These are phyloP conservation scores for Schizophyllum commune DNA, from an alignment of 1,284 basidiomycete species.

Conservation along the genomic window DNA sequence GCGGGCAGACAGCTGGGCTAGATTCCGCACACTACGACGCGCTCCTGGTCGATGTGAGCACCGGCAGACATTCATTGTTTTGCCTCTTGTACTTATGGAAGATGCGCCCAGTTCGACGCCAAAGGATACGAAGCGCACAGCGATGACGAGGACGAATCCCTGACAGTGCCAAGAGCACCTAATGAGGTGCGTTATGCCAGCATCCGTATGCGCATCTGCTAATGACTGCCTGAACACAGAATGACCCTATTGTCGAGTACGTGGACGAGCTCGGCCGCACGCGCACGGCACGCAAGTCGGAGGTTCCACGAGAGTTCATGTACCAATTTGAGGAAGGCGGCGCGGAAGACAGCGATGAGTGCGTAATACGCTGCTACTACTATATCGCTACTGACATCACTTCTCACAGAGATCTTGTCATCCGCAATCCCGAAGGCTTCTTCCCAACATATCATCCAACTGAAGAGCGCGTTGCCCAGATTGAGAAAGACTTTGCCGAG, in stretches of 20 bases:
- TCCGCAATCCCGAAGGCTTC: conserved; percentile 63
- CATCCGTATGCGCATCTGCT: too few relatives aligned
- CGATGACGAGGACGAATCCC: conserved; percentile 68
- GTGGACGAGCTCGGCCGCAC: conserved; percentile 81
- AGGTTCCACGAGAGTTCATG: conserved; percentile 65
- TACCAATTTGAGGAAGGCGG: conserved; percentile 26
- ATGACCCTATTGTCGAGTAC: conserved; percentile 78
- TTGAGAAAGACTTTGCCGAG: conserved; percentile 71
- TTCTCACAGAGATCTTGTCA: conserved; percentile 44
- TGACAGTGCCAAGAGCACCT: conserved; percentile 44
- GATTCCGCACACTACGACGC: conserved; percentile 70
- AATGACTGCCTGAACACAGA: conserved; percentile 18
- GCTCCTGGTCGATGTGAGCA: conserved; percentile 77
- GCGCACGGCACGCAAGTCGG: conserved; percentile 60
- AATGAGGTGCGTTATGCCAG: conserved; percentile 28
- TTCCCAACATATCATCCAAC: conserved; percentile 86
- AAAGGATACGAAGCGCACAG: conserved; percentile 61
- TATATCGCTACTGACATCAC: conserved; percentile 3
- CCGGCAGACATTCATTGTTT: conserved; percentile 1
- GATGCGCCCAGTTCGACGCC: conserved; percentile 57
- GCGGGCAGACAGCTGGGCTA: conserved; percentile 77
- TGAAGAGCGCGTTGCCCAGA: conserved; percentile 68
- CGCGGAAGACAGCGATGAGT: conserved; percentile 49
- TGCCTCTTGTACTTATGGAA: conserved; percentile 1
- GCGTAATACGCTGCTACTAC: conserved; percentile 19